These are phyloP conservation scores for Coniferiporia sulphurascens DNA, from an alignment of 1,284 basidiomycete genomes.

Conservation along the genomic window DNA sequence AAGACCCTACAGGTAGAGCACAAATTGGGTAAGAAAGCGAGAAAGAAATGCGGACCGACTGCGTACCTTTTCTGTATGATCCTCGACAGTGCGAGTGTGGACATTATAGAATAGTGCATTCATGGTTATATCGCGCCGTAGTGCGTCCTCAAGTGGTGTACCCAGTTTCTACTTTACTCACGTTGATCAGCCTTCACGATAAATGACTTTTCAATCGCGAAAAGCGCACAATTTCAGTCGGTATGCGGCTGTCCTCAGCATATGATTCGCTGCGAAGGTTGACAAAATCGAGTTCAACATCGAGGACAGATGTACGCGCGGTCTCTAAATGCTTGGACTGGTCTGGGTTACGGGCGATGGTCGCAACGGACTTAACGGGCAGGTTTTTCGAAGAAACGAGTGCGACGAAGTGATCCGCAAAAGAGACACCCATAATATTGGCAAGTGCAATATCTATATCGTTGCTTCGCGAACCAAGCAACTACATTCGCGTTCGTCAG, in stretches of 20 bases:
- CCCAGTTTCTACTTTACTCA: constrained; percentile 68
- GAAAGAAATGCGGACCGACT: too few relatives aligned
- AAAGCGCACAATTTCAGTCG: constrained; percentile 69
- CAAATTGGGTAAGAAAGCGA: not conserved
- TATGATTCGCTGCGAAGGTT: constrained; percentile 94
- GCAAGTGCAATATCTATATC: constrained; percentile 94
- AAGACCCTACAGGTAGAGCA: constrained; percentile 55
- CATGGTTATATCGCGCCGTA: constrained; percentile 91
- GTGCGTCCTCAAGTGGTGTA: constrained; percentile 88
- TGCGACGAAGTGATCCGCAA: constrained; percentile 76
- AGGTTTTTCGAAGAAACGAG: constrained; percentile 61
- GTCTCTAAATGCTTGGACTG: constrained; percentile 99
- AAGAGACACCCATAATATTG: constrained; percentile 86
- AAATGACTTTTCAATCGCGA: not conserved
- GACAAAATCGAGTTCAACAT: constrained; percentile 89
- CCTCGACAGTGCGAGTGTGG: constrained; percentile 85
- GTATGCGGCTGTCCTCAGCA: constrained; percentile 83
- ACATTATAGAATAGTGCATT: constrained; percentile 98
- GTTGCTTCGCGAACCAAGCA: constrained; percentile 79
- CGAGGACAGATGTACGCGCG: constrained; percentile 83
- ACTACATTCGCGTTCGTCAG: constrained; percentile 40
- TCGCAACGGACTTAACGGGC: constrained; percentile 59
- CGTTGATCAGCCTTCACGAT: not conserved
- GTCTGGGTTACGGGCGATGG: constrained; percentile 92
- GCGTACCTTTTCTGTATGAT: constrained; percentile 74